A percentile compares a stretch with the other conserved stretches of the same genome.
These are phyloP conservation scores for Amanita fuliginea DNA, from an alignment of 768 basidiomycete genomes.

Conservation along the genomic window DNA sequence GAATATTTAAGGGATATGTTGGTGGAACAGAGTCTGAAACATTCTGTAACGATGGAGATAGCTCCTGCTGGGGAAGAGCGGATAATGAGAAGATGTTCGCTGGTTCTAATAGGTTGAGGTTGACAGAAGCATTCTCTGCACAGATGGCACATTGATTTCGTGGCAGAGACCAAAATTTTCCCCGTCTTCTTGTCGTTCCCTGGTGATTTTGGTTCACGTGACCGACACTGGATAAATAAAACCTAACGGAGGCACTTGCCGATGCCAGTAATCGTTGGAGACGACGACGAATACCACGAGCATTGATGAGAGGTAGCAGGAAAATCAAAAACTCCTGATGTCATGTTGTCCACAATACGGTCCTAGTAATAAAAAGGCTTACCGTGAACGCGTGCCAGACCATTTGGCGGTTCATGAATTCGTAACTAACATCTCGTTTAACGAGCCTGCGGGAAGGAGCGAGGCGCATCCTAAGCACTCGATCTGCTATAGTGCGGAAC, in stretches of 20 bases:
- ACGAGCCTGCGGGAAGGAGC: conserved; percentile 59
- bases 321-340: conserved; percentile 90
- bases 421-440: conserved; percentile 86
- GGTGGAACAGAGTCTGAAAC: conserved; percentile 33
- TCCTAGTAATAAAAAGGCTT: conserved; percentile 17
- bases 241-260: conserved; percentile 15
- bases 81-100: conserved; percentile 36
- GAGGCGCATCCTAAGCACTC: conserved; percentile 65
- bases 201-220: not conserved
- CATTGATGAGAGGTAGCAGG: conserved; percentile 74
- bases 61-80: conserved; percentile 10
- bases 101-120: conserved; percentile 43
- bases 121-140: conserved; percentile 60
- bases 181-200: conserved; percentile 17
- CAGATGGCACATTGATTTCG: conserved; percentile 85
- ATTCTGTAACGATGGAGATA: conserved; percentile 14
- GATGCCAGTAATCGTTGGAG: conserved; percentile 26
- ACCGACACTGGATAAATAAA: not conserved
- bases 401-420: conserved; percentile 99
- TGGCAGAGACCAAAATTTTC: conserved; percentile 63
- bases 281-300: conserved; percentile 51
- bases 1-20: conserved; percentile 59
- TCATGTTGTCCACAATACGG: not conserved
- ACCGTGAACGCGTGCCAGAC: conserved; percentile 99
- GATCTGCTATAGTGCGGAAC: conserved; percentile 76